phyloP scores from a whole-genome alignment of 1,284 basidiomycete species.

The Crepidotus sp. region DNA sequence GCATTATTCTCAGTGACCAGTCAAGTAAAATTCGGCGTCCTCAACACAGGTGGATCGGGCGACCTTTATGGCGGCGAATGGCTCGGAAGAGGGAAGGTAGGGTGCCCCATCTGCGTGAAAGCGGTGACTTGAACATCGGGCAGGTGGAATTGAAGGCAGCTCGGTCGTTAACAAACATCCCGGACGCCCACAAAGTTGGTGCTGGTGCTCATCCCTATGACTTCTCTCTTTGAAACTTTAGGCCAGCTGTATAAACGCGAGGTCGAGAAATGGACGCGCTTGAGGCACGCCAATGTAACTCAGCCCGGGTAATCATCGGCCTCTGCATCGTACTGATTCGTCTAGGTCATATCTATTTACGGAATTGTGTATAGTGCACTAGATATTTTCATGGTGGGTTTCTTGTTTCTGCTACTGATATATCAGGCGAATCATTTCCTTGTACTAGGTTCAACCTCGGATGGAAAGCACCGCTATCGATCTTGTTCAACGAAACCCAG shows the following conservation, averaged over 20 bases:
- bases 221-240: background rate
- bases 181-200: constrained; percentile 27
- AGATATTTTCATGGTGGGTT: constrained; percentile 29
- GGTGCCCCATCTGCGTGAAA: constrained; percentile 4
- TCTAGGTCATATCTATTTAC: constrained; percentile 26
- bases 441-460: constrained; percentile 35
- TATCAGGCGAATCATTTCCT: background rate
- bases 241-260: constrained; percentile 32
- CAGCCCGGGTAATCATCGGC: too few relatives aligned
- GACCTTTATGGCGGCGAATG: constrained; percentile 26
- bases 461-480: constrained; percentile 32
- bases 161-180: constrained; percentile 25
- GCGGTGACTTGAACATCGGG: background rate
- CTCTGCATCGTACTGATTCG: background rate
- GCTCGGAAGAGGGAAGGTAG: constrained; percentile 30
- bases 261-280: constrained; percentile 34
- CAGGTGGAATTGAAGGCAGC: constrained; percentile 30
- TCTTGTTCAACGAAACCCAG: constrained; percentile 27
- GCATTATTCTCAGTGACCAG: constrained; percentile 29
- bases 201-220: background rate
- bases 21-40: constrained; percentile 27
- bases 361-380: constrained; percentile 30
- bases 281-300: constrained; percentile 32
- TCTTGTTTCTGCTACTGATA: too few relatives aligned
- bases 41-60: constrained; percentile 20